Evolutionary conservation across 2,329 filamentous ascomycete genomes (phyloP), one percentile per base, ranked within the genome.

Genomic region (Leptographium lundbergii): DNA sequence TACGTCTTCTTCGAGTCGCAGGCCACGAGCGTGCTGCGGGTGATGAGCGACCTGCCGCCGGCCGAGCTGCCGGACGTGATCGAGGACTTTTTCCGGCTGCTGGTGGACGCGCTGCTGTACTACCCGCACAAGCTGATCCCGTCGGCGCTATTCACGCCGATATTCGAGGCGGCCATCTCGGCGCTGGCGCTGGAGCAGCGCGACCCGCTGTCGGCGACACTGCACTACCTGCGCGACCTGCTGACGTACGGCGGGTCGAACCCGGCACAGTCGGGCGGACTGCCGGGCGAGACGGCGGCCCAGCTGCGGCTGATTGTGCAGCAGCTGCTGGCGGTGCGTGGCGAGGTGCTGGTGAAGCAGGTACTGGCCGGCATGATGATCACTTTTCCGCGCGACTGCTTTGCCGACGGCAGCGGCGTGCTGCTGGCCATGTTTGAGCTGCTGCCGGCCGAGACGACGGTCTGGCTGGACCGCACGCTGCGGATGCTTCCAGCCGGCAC

Each of bases 351-450:
- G 32, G 86, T 94, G 9, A 92, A 96, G 72, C 88, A 91, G 63
- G 86, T 95, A 60, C 80, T 99, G 75, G 94, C 91, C 1, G 94
- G 94, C 61, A 95, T 99, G 91, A 97, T 99, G 92, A 96, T 96
- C 70, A 95, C 88, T 0, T 99, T 99, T 74, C 95, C 94, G 0
- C 84, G 89, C 51, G 94, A 97, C 71, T 96, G 91, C 73, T 95
- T 97, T 68, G 86, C 91, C 0, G 94, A 99, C 69, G 91, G 91
- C 19, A 96, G 90, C 55, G 91, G 91, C 5, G 89, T 96, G n/a
- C 75, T 99, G 57, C 82, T 99, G 61, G 86, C 87, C 4, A 78
- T 97, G 63, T 96, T 99, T 69, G 87, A 96, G 70, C 76, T 97
- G 48, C 77, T 95, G 68, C 94, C 94, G 0, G 77, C 82, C 58